Conservation (phyloP, 2,329 filamentous ascomycete genomes). For the Xylaria sp. region DNA sequence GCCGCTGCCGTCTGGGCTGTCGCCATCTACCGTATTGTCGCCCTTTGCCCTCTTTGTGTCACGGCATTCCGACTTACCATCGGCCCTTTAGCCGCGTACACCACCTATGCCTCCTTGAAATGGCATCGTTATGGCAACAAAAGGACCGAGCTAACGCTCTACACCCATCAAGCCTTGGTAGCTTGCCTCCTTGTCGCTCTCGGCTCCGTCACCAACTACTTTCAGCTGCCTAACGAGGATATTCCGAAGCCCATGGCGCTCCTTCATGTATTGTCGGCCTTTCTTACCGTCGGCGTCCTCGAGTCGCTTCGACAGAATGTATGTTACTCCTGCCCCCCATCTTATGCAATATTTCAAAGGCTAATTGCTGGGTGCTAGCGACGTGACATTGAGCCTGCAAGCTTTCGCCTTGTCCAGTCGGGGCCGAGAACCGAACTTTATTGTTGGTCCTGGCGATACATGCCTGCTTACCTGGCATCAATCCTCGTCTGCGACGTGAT, state of each 20-base stretch:
- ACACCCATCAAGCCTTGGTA: conserved; percentile 8
- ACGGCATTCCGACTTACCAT: conserved; percentile 10
- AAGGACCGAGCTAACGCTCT: conserved; percentile 7
- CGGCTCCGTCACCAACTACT: conserved; percentile 16
- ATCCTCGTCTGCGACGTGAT: conserved; percentile 12
- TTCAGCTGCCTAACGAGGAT: conserved; percentile 4
- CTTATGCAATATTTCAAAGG: conserved; percentile 3
- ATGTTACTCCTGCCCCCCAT: neutral
- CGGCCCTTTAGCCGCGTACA: conserved; percentile 16
- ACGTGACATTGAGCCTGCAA: conserved; percentile 16
- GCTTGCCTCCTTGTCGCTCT: conserved; percentile 14
- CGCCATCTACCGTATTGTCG: conserved; percentile 5
- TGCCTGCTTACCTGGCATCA: conserved; percentile 4
- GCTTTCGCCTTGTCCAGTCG: conserved; percentile 11
- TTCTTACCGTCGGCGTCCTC: conserved; percentile 15
- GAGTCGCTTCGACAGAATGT: conserved; percentile 21
- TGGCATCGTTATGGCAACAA: conserved; percentile 5
- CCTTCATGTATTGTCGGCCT: conserved; percentile 7
- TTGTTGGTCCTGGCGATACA: conserved; percentile 1
- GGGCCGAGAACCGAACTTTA: conserved; percentile 12
- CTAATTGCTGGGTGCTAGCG: conserved; percentile 13
- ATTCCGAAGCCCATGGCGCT: conserved; percentile 10
- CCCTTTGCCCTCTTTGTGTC: conserved; percentile 3
- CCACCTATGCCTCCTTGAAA: conserved; percentile 13
- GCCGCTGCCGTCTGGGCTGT: conserved; percentile 6